Base-by-base conservation (phyloP, 129 eudicot genomes). In the Arctium lappa region DNA sequence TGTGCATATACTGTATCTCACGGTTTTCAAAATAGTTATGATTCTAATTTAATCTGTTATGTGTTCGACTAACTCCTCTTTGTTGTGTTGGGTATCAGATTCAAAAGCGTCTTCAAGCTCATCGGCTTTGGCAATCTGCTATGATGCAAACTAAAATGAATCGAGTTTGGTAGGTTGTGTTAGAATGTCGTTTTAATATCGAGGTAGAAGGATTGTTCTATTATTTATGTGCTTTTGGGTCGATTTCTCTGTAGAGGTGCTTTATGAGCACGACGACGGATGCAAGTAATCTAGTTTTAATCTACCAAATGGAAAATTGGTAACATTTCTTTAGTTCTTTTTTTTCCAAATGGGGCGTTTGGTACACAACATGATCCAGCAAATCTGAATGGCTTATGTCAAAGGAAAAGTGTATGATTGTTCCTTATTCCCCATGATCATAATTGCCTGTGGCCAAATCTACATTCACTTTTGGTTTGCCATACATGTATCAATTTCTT, bases 81-180 rank as follows among this genome's bases (percentile, higher is more conserved):
- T n/a, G 29, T 8, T 79, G 63, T 77, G 42, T 73, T 72, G 39
- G 39, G 79, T 77, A 37, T 69, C 93, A 87, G 97, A 85, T 82
- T 42, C 92, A 42, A 82, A 78, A 82, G 39, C 86, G 5, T 85
- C 89, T 11, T 50, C 91, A 74, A 91, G 88, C 81, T 12, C 88
- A 32, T 73, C 88, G 18, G 8, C 85, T 63, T 74, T 87, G 87
- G 84, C 87, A 76, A 76, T 85, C 73, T 86, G 89, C 86, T 80
- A 84, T 27, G 91, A 92, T 77, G 89, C 82, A 74, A 88, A 80
- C 44, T 88, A 87, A 83, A 84, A 72, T 69, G 80, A 72, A 72
- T 46, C 8, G 33, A 3, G 34, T 71, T 70, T 69, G 77, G 29
- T 80, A 80, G 40, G 66, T 63, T 73, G 62, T 81, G 46, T 62